Percentiles rank a stretch among this genome's conserved stretches.
phyloP scores from a whole-genome alignment of 306 rosid species.

The Senna siamea region DNA sequence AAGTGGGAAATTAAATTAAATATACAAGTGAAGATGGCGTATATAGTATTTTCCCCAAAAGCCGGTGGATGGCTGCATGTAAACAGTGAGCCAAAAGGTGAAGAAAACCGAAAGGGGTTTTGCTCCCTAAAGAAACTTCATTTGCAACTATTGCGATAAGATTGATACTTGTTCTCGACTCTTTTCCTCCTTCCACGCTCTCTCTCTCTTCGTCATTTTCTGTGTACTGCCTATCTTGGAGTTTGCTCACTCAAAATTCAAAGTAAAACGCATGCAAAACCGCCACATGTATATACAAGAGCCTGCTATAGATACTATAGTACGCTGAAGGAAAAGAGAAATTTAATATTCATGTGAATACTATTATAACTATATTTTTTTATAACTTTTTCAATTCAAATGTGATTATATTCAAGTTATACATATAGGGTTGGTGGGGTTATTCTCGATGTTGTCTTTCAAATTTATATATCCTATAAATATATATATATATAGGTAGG shows the following conservation, averaged over 20 bases:
- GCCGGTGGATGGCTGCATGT: not conserved
- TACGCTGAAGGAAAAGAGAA: no score
- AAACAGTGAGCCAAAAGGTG: constrained; percentile 12
- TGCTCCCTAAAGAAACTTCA: constrained; percentile 11
- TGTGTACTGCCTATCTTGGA: not conserved
- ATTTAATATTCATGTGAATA: no score
- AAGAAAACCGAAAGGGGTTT: constrained; percentile 30
- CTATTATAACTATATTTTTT: no score
- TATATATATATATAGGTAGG: no score
- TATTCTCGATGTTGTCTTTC: no score
- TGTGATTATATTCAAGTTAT: not conserved
- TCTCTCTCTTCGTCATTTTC: not conserved
- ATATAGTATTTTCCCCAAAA: not conserved
- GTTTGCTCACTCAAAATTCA: not conserved
- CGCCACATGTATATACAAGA: no score
- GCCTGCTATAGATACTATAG: no score
- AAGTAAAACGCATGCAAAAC: no score
- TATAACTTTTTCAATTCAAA: not conserved
- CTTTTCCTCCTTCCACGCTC: not conserved
- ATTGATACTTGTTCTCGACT: constrained; percentile 10
- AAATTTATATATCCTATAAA: no score
- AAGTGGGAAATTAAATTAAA: no score
- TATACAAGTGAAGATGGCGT: no score
- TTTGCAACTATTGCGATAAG: constrained; percentile 35
- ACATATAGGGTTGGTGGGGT: no score